Evolutionary conservation across 305 asterid species (phyloP).

Genomic region (Fraxinus ornus): DNA sequence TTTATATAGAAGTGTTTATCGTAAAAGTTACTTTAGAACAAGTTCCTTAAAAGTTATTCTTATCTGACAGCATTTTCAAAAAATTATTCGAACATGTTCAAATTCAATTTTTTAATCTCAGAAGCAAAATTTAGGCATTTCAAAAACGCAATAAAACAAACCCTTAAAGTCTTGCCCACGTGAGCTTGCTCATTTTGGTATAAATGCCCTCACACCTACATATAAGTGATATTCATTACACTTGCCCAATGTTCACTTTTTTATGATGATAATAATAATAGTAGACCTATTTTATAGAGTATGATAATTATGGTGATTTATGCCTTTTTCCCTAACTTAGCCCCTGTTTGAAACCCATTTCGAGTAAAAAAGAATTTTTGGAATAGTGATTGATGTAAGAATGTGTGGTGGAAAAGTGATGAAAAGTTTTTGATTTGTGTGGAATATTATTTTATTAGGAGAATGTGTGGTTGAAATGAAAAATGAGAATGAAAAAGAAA

Average conservation of each 20-base stretch:
- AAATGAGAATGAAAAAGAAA: too few species aligned
- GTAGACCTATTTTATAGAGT: neutral
- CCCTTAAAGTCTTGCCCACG: slow-evolving; percentile 17
- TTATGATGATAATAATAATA: neutral
- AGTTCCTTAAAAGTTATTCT: neutral
- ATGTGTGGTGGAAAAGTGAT: too few species aligned
- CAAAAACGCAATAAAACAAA: neutral
- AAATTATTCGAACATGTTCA: neutral
- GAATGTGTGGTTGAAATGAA: too few species aligned
- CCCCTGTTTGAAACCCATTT: too few species aligned
- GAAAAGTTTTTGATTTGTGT: too few species aligned
- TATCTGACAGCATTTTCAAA: neutral
- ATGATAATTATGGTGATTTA: neutral
- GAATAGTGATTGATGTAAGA: too few species aligned
- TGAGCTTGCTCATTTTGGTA: slow-evolving; percentile 17
- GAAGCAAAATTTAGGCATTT: neutral
- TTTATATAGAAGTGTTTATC: neutral
- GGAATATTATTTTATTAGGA: too few species aligned
- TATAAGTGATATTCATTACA: neutral
- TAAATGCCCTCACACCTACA: slow-evolving; percentile 9
- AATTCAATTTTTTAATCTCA: neutral
- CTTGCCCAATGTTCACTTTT: neutral
- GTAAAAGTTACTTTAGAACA: neutral
- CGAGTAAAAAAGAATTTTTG: too few species aligned
- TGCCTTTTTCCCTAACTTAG: neutral